Base-by-base conservation (phyloP, 176 grass and related monocot species). In the Oryza brachyantha region DNA sequence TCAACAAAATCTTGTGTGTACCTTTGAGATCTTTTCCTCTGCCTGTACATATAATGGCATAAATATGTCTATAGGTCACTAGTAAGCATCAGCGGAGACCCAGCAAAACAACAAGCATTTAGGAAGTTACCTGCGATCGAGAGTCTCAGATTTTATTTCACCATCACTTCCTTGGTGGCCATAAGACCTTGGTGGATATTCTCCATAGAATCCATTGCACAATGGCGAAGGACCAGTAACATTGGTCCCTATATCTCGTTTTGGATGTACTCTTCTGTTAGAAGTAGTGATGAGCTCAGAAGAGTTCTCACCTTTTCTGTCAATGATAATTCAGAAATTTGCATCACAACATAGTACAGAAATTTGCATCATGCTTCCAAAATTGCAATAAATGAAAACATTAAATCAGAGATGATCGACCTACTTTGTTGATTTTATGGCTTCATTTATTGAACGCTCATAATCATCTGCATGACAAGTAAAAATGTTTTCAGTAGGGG, bases 401-500 rank as follows among this genome's bases (percentile, higher is more conserved):
- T 70, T 13, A 11, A 46, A 21, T 19, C 61, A 61, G 24, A 68
- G 21, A 91, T 72, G 59, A 66, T 87, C 21, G 61, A 90, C 95
- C 25, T 90, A 98, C 95, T 86, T 98, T 80, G 86, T 98, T 70
- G 83, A 71, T 86, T 94, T 94, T 84, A 98, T 94, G 66, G 95
- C 95, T 79, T 98, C 95, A 13, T 93, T 98, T 88, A 98, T 97
- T 84, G 92, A 98, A 40, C 87, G 91, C 1, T 98, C 95, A 87
- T 92, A 98, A 67, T 98, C 95, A 92, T 98, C 95, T 98, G 95
- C 86, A 90, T 69, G 72, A 77, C 59, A 27, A 74, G 60, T 74
- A 74, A 89, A 86, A 61, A 32, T 48, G 13, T 28, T 61, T 60
- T 37, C 3, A 17, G 46, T 84, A 85, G 59, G 64, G 58, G 14